phyloP scores from a whole-genome alignment of 2,329 filamentous ascomycete species.

The Aspergillus uvarum region DNA sequence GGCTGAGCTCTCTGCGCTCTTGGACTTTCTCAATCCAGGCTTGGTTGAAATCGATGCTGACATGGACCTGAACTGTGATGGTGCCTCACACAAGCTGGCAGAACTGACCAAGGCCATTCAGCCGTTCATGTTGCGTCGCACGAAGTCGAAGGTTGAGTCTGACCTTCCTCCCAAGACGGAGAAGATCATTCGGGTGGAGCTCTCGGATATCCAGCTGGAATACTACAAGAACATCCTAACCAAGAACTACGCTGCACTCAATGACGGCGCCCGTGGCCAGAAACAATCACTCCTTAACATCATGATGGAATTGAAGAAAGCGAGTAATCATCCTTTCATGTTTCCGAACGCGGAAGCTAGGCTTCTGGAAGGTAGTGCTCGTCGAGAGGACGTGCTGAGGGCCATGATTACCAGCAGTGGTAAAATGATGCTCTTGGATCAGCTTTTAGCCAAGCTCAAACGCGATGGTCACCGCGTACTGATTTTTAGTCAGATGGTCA shows the following conservation, averaged over 20 bases:
- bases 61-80: slow-evolving; percentile 76
- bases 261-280: slow-evolving; percentile 83
- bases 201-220: slow-evolving; percentile 93
- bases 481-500: slow-evolving; percentile 99
- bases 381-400: slow-evolving; percentile 87
- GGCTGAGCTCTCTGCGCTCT: slow-evolving; percentile 83
- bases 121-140: slow-evolving; percentile 91
- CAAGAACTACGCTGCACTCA: slow-evolving; percentile 90
- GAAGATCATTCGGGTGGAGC: slow-evolving; percentile 96
- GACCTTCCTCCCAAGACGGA: slow-evolving; percentile 96
- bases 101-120: slow-evolving; percentile 83
- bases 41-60: slow-evolving; percentile 88
- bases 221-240: slow-evolving; percentile 99
- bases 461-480: slow-evolving; percentile 92
- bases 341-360: slow-evolving; percentile 91
- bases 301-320: slow-evolving; percentile 99
- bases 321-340: slow-evolving; percentile 98
- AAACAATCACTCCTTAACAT: slow-evolving; percentile 96
- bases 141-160: slow-evolving; percentile 95
- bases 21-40: slow-evolving; percentile 97
- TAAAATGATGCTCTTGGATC: slow-evolving; percentile 98
- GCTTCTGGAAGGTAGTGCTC: slow-evolving; percentile 74
- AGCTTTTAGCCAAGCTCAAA: slow-evolving; percentile 89
- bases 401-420: slow-evolving; percentile 94
- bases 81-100: slow-evolving; percentile 82